Base-by-base conservation (phyloP, 768 basidiomycete genomes). In the Auricularia sp. region DNA sequence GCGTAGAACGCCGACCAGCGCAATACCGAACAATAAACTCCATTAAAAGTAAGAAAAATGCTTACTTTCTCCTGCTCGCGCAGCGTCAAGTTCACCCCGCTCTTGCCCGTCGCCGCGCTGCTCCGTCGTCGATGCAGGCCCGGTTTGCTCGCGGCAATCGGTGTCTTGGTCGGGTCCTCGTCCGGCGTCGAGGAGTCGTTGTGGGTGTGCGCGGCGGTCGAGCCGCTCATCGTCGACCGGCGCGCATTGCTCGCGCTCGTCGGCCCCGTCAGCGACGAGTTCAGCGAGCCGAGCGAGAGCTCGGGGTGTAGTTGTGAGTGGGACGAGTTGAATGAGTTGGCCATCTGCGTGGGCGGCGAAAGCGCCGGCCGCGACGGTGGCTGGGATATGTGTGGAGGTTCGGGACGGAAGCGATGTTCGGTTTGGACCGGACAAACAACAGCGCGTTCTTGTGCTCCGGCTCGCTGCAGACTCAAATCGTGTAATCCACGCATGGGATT, bases 11-110 rank as follows among this genome's bases (percentile, higher is more conserved):
- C 2, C 1, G 29, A 1, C 29, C 29, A 29, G 29, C 0, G 47
- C 6, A 51, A 16, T 1, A 21, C 1, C 3, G 47, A 18, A 5
- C 11, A 51, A 51, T 16, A 21, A 51, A 51, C 8, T 2, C 47
- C 10, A 18, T 2, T 51, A 6, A 51, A 51, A 1, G 1, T 51
- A 45, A 14, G 33, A 80, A 62, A 69, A 14, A 14, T 42, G 39
- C 39, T 42, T 42, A 92, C 96, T 83, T 98, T 96, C 77, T 98
- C 95, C 75, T 99, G 96, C 73, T 98, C 96, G 7, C 94, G 83
- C 14, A 99, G 80, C 0, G 95, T 96, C 69, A 97, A 82, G 16
- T 80, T 77, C 45, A 84, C 76, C 34, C 71, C 76, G 11, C 73
- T 74, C 37, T 76, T 80, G 37, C 29, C 24, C 56, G 56, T 59